Conservation (phyloP, 805 yeast species). For the Scheffersomyces ergatensis region DNA sequence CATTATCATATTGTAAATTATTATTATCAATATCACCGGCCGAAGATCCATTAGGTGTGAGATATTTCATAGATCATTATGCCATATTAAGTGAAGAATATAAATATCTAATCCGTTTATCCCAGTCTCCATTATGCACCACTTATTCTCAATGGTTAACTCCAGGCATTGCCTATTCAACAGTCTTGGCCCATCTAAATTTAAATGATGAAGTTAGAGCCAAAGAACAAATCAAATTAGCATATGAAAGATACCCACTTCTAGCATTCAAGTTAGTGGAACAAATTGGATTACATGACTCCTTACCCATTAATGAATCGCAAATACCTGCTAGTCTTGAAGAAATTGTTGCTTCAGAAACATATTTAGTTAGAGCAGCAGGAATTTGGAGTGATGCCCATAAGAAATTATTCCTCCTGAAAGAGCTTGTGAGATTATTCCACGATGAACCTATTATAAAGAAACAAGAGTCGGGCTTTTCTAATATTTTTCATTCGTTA, state of each 20-base stretch:
- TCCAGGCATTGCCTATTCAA: conserved; percentile 67
- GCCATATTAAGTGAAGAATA: conserved; percentile 65
- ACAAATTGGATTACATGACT: conserved; percentile 35
- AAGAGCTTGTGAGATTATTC: conserved; percentile 31
- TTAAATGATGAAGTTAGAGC: conserved; percentile 46
- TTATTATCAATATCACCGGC: conserved; percentile 68
- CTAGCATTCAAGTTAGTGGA: conserved; percentile 52
- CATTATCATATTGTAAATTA: conserved; percentile 70
- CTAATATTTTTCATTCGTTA: conserved; percentile 1
- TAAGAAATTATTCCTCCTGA: conserved; percentile 46
- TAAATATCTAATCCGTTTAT: conserved; percentile 57
- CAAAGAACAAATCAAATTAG: conserved; percentile 40
- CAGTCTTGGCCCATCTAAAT: conserved; percentile 58
- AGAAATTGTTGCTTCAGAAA: conserved; percentile 45
- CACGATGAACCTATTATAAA: conserved; percentile 2
- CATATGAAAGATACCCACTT: conserved; percentile 57
- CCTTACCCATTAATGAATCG: conserved; percentile 17
- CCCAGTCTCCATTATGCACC: conserved; percentile 52
- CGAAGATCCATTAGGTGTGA: conserved; percentile 81
- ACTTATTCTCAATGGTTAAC: conserved; percentile 68
- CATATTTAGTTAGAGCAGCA: conserved; percentile 58
- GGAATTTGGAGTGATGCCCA: conserved; percentile 51
- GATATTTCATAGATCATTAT: conserved; percentile 80
- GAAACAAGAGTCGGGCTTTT: not conserved
- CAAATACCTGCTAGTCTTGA: conserved; percentile 23